Conservation (phyloP, 345 rosid species). For the Luvunga scandens region DNA sequence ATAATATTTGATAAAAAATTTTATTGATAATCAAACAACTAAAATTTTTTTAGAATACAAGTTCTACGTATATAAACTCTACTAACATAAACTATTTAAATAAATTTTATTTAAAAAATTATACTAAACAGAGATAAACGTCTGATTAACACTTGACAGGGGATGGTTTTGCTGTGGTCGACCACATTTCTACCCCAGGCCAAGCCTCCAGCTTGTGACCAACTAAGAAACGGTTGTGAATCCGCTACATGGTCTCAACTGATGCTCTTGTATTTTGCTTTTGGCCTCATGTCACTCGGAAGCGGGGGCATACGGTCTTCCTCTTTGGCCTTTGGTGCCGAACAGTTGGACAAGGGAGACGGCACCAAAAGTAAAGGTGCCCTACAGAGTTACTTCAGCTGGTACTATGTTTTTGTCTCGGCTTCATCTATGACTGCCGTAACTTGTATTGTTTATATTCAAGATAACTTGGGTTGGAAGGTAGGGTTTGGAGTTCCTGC, state of each 20-base stretch:
- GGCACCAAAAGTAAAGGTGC: slow-evolving; percentile 9
- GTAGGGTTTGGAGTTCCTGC: slow-evolving; percentile 55
- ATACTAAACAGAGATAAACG: no score
- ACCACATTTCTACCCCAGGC: slow-evolving; percentile 33
- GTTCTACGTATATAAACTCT: no score
- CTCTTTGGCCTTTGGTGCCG: slow-evolving; percentile 58
- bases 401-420: slow-evolving; percentile 39
- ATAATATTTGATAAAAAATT: no score
- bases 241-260: slow-evolving; percentile 27
- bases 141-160: slow-evolving; percentile 24
- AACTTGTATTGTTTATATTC: slow-evolving; percentile 49
- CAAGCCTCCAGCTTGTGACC: slow-evolving; percentile 30
- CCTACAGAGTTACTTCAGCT: slow-evolving; percentile 42
- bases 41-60: no score
- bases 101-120: no score
- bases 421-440: slow-evolving; percentile 28
- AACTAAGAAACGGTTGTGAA: slow-evolving; percentile 17
- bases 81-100: no score
- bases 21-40: no score
- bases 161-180: slow-evolving; percentile 37
- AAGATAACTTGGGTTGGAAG: slow-evolving; percentile 51
- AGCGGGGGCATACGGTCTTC: slow-evolving; percentile 63
- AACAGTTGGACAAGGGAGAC: slow-evolving; percentile 30
- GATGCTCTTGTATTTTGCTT: slow-evolving; percentile 34
- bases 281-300: slow-evolving; percentile 48